Evolutionary conservation across 139 green algal species (phyloP).

Genomic region (Coelastrella sp.): DNA sequence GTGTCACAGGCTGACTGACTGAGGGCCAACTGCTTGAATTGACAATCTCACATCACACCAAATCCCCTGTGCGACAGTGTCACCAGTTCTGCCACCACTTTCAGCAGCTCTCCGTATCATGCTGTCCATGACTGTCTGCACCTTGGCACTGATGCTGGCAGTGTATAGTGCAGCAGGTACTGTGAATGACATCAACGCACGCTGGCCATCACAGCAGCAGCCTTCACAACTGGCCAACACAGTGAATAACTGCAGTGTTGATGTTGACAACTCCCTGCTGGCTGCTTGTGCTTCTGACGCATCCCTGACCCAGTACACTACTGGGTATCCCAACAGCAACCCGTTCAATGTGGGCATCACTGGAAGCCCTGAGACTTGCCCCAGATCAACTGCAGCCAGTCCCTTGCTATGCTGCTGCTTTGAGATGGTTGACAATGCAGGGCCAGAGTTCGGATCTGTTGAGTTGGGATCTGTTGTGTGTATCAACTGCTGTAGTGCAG

Average conservation of each 20-base stretch:
- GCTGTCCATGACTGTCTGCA: background rate
- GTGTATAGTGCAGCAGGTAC: background rate
- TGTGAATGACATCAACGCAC: conserved; percentile 20
- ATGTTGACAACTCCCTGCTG: conserved; percentile 10
- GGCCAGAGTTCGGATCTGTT: too few relatives aligned
- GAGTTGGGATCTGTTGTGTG: background rate
- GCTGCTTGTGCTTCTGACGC: conserved; percentile 17
- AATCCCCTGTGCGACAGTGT: background rate
- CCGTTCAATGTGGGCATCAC: conserved; percentile 75
- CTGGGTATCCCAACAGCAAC: conserved; percentile 77
- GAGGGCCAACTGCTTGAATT: background rate
- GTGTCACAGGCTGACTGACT: conserved; percentile 7
- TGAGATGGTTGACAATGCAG: background rate
- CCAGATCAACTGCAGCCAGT: background rate
- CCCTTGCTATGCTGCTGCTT: background rate
- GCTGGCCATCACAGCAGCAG: background rate
- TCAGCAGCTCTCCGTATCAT: background rate
- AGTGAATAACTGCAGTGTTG: background rate
- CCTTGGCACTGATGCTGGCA: background rate
- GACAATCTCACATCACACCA: background rate
- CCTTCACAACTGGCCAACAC: background rate
- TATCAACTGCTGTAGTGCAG: conserved; percentile 20
- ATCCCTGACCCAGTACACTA: conserved; percentile 62
- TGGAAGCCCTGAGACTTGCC: conserved; percentile 37
- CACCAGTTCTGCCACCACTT: background rate